These are phyloP conservation scores for Dryadomyces quercivorus DNA, from an alignment of 2,329 filamentous ascomycete species.

Conservation along the genomic window DNA sequence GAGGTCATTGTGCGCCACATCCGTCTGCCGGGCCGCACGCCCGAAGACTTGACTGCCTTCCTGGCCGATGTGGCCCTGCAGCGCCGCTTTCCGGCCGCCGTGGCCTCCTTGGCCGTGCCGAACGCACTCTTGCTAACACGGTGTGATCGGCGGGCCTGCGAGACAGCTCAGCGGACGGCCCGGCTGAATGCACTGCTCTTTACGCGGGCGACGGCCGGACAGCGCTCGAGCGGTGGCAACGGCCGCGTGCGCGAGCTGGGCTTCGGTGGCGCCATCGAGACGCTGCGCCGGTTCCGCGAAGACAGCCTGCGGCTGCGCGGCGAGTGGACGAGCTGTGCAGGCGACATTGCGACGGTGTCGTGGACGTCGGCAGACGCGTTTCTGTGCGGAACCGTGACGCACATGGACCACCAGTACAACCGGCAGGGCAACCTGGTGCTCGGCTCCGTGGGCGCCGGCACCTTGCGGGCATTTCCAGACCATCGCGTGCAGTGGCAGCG, in stretches of 20 bases:
- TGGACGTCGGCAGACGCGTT: slow-evolving; percentile 44
- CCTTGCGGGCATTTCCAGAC: slow-evolving; percentile 38
- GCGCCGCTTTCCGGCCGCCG: slow-evolving; percentile 6
- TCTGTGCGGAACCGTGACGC: slow-evolving; percentile 49
- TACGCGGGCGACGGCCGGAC: slow-evolving; percentile 36
- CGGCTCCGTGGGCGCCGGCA: slow-evolving; percentile 32
- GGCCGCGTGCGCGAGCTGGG: slow-evolving; percentile 24
- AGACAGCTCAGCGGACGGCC: slow-evolving; percentile 17
- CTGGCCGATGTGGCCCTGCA: slow-evolving; percentile 21
- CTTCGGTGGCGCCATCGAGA: slow-evolving; percentile 32
- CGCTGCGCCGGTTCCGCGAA: slow-evolving; percentile 32
- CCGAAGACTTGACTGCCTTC: slow-evolving; percentile 23
- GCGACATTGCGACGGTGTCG: slow-evolving; percentile 44
- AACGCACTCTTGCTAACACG: slow-evolving; percentile 18
- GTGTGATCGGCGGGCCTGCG: slow-evolving; percentile 7
- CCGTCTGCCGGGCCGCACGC: slow-evolving; percentile 14
- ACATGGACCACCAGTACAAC: slow-evolving; percentile 57
- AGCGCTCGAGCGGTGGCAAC: slow-evolving; percentile 14
- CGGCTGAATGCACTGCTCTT: slow-evolving; percentile 30
- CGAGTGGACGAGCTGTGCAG: slow-evolving; percentile 49
- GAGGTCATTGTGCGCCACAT: background rate
- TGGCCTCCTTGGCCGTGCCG: slow-evolving; percentile 1
- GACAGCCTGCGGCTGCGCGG: slow-evolving; percentile 37
- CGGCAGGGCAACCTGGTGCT: slow-evolving; percentile 49
- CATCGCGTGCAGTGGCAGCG: slow-evolving; percentile 43